phyloP scores from a whole-genome alignment of 2,329 filamentous ascomycete genomes.

The Rhynchosporium graminicola region DNA sequence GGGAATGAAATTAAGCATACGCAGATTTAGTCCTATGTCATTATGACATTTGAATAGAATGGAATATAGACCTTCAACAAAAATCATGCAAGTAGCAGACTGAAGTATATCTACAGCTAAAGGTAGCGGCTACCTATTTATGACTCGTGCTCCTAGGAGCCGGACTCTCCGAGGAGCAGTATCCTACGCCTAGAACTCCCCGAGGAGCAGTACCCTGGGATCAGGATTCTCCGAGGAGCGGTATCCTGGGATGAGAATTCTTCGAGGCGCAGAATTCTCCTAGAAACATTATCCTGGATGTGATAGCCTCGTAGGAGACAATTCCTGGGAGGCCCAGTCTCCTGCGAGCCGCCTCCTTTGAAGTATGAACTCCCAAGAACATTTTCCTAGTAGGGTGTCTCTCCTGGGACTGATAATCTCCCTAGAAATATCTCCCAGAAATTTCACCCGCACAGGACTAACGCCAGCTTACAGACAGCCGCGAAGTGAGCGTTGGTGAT shows the following conservation, averaged over 20 bases:
- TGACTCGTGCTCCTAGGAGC: not conserved
- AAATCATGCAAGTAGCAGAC: not conserved
- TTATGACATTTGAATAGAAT: not conserved
- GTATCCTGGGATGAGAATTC: not conserved
- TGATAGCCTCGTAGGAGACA: not conserved
- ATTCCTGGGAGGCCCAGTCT: not conserved
- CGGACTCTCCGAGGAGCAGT: not conserved
- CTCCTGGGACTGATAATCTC: no score
- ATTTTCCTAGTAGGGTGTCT: not conserved
- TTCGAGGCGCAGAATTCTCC: not conserved
- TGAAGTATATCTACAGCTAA: not conserved
- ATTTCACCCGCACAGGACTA: constrained; percentile 1
- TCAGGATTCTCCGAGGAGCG: not conserved
- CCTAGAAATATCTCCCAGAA: constrained; percentile 6
- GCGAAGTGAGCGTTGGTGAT: not conserved
- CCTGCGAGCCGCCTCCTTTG: not conserved
- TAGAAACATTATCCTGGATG: not conserved
- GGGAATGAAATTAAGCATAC: not conserved
- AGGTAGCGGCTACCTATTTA: not conserved
- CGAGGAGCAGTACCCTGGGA: not conserved
- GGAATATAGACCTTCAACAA: not conserved
- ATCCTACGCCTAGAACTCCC: no score
- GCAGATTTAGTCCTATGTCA: not conserved
- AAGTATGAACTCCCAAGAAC: constrained; percentile 1
- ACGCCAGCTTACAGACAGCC: not conserved